Evolutionary conservation across 1,284 basidiomycete genomes (phyloP).

Genomic region (Phylloporus sp.): DNA sequence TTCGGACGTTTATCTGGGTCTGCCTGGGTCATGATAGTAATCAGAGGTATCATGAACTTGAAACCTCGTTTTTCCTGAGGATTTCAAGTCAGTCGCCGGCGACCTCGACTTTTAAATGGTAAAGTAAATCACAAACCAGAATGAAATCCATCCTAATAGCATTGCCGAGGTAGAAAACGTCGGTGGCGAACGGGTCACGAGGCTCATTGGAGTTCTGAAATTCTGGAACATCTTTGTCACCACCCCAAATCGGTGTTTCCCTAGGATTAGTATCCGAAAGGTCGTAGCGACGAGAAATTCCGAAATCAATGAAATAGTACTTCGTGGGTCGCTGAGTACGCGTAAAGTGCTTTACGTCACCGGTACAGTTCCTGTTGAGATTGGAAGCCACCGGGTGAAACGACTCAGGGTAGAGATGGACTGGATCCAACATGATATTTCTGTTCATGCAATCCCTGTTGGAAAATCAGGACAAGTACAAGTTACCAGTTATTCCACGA

Average conservation of each 20-base stretch:
- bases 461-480: neutral
- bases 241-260: conserved; percentile 5
- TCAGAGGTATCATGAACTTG: conserved; percentile 39
- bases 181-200: conserved; percentile 11
- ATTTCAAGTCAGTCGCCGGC: neutral
- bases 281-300: neutral
- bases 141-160: conserved; percentile 16
- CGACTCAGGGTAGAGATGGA: conserved; percentile 1
- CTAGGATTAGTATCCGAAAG: neutral
- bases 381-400: neutral
- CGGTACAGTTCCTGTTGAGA: neutral
- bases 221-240: conserved; percentile 10
- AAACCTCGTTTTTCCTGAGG: conserved; percentile 25
- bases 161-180: neutral
- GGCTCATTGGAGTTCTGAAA: conserved; percentile 18
- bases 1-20: too few relatives aligned
- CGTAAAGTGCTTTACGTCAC: neutral
- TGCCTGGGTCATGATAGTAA: too few relatives aligned
- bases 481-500: neutral
- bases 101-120: too few relatives aligned
- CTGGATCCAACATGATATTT: conserved; percentile 12
- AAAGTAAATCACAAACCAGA: conserved; percentile 5
- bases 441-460: conserved; percentile 15
- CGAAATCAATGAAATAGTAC: neutral
- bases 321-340: neutral